Conservation (phyloP, 164 flowering plant species). For the Warburgia ugandensis region DNA sequence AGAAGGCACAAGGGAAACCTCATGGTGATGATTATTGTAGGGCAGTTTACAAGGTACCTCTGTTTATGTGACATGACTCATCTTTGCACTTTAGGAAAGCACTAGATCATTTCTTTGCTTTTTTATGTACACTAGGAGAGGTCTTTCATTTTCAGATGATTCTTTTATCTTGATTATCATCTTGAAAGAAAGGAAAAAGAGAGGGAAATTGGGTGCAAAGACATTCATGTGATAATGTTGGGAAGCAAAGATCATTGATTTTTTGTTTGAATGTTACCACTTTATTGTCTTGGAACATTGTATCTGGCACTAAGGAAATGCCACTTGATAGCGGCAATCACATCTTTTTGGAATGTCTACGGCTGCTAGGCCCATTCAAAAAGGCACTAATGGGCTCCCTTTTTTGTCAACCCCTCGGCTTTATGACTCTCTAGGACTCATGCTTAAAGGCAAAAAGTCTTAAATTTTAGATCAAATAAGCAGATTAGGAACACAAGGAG, state of each 20-base stretch:
- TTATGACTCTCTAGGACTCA: not conserved
- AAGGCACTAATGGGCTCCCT: constrained; percentile 2
- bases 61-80: constrained; percentile 8
- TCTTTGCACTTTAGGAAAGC: constrained; percentile 1
- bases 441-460: constrained; percentile 4
- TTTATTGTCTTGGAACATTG: constrained; percentile 9
- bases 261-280: constrained; percentile 13
- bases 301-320: constrained; percentile 7
- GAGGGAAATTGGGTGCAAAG: not conserved
- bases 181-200: not conserved
- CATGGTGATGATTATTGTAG: not conserved
- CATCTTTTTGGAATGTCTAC: constrained; percentile 11
- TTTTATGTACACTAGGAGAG: not conserved
- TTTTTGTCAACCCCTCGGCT: constrained; percentile 7
- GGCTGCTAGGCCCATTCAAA: constrained; percentile 2
- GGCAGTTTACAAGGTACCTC: not conserved
- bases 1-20: not conserved
- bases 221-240: constrained; percentile 4
- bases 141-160: constrained; percentile 1
- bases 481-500: too few species aligned
- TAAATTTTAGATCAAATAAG: not conserved
- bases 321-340: constrained; percentile 4
- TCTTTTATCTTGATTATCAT: not conserved
- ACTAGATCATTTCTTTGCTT: not conserved
- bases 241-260: constrained; percentile 14